Evolutionary conservation across 768 basidiomycete species (phyloP).

Genomic region (Rhodosporidiobolus sp.): DNA sequence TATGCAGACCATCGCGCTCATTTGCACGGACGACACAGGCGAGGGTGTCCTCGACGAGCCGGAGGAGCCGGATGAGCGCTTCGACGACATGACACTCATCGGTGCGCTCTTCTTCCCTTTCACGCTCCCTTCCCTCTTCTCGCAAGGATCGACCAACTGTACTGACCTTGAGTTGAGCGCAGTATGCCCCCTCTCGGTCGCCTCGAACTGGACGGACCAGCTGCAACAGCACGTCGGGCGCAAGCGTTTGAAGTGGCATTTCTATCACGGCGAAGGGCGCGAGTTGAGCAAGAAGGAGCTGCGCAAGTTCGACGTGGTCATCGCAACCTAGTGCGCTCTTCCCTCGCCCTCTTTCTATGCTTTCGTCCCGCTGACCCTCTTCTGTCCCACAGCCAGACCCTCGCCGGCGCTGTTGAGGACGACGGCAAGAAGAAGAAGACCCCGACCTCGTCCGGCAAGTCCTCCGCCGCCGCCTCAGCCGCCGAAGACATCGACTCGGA

Average conservation of each 20-base stretch:
- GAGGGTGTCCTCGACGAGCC: conserved; percentile 39
- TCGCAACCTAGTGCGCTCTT: conserved; percentile 59
- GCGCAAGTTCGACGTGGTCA: conserved; percentile 68
- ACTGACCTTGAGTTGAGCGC: neutral
- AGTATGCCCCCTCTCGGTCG: conserved; percentile 78
- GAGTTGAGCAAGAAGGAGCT: conserved; percentile 61
- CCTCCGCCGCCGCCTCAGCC: neutral
- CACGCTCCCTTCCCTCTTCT: neutral
- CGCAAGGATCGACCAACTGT: too few relatives aligned
- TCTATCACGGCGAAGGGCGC: conserved; percentile 67
- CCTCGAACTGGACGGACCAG: conserved; percentile 60
- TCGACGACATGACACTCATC: conserved; percentile 71
- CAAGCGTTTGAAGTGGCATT: conserved; percentile 48
- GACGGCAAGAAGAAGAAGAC: conserved; percentile 54
- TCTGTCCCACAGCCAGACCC: conserved; percentile 21
- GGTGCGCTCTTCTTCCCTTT: conserved; percentile 54
- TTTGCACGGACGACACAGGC: conserved; percentile 52
- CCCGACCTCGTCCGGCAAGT: neutral
- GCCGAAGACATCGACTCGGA: conserved; percentile 3
- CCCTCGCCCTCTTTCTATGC: neutral
- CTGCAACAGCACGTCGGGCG: conserved; percentile 39
- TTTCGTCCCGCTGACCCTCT: neutral
- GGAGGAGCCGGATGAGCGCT: conserved; percentile 59
- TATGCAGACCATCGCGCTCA: conserved; percentile 76
- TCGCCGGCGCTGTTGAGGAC: conserved; percentile 51